These are phyloP conservation scores for Vitis hybrid DNA, from an alignment of 177 flowering plant species.

Conservation along the genomic window DNA sequence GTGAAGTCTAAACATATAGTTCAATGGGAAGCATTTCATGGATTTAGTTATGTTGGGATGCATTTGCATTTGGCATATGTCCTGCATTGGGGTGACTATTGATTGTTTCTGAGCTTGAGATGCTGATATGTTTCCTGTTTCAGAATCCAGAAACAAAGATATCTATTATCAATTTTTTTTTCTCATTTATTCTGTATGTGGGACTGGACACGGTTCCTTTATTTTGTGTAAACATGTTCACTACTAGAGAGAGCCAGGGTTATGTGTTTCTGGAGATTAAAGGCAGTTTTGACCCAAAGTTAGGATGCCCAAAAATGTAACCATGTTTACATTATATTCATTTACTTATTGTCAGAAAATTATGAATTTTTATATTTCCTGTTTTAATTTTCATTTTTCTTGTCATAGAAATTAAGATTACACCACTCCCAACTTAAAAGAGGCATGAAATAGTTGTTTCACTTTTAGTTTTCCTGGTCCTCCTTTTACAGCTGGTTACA, in stretches of 20 bases:
- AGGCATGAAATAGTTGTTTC: too few species aligned
- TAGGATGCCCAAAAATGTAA: neutral
- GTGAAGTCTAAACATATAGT: too few species aligned
- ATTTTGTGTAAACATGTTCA: neutral
- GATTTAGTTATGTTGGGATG: too few species aligned
- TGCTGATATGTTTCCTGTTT: neutral
- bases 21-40: too few species aligned
- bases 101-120: too few species aligned
- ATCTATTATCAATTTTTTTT: neutral
- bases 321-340: neutral
- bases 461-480: neutral
- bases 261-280: too few species aligned
- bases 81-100: too few species aligned
- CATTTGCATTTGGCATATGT: too few species aligned
- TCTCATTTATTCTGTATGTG: neutral
- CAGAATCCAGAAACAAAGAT: neutral
- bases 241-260: neutral
- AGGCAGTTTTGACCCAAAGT: neutral
- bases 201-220: neutral
- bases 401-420: too few species aligned
- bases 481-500: neutral
- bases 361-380: neutral
- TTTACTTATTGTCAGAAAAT: neutral
- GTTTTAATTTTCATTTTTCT: neutral
- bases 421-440: too few species aligned